Evolutionary conservation across 257 asterid species (phyloP).

Genomic region (Mentha longifolia): DNA sequence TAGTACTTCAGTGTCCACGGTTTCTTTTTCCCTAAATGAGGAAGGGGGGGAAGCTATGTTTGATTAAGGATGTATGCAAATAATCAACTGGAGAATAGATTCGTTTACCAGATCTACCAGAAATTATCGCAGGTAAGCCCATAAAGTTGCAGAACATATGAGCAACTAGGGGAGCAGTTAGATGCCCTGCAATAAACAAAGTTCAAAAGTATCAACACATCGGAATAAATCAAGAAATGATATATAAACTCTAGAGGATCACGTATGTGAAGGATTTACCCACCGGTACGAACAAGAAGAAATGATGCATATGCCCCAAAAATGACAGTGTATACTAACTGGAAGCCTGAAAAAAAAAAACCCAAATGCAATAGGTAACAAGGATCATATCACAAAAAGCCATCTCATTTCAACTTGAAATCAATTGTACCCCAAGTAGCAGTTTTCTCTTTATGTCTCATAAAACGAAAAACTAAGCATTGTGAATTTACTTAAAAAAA

Average conservation of each 20-base stretch:
- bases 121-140: constrained; percentile 80
- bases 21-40: neutral
- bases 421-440: constrained; percentile 4
- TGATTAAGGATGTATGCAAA: constrained; percentile 2
- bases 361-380: constrained; percentile 3
- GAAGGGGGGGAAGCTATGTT: neutral
- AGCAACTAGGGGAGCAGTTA: constrained; percentile 79
- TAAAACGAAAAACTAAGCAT: neutral
- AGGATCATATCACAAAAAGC: constrained; percentile 13
- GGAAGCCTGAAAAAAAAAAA: constrained; percentile 71
- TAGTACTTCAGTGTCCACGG: neutral
- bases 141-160: constrained; percentile 90
- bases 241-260: neutral
- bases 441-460: neutral
- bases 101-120: constrained; percentile 64
- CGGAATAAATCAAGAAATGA: constrained; percentile 18
- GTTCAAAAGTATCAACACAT: constrained; percentile 8
- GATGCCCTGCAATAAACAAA: constrained; percentile 63
- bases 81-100: constrained; percentile 23
- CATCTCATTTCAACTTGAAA: constrained; percentile 14
- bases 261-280: constrained; percentile 28
- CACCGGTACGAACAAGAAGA: constrained; percentile 90
- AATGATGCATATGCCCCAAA: constrained; percentile 94
- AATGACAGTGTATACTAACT: constrained; percentile 88
- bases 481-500: constrained; percentile 14